These are phyloP conservation scores for Mycena belliarum DNA, from an alignment of 768 basidiomycete genomes.

Conservation along the genomic window DNA sequence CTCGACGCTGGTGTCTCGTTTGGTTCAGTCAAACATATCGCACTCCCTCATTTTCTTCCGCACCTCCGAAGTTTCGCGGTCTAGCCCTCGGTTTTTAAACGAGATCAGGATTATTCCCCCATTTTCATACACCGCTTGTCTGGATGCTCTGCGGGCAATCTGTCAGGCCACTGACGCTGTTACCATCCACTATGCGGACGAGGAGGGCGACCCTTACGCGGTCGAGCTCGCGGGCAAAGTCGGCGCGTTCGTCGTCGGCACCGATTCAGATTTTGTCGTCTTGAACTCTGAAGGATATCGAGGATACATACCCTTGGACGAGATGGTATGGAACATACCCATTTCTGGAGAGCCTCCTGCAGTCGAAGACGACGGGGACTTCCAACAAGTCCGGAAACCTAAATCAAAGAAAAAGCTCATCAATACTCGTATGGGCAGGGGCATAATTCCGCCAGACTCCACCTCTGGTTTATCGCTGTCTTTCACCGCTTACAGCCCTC, in stretches of 20 bases:
- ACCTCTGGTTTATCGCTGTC: slow-evolving; percentile 50
- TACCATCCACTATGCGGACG: slow-evolving; percentile 72
- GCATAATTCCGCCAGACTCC: slow-evolving; percentile 56
- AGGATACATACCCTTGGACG: slow-evolving; percentile 76
- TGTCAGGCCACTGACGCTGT: slow-evolving; percentile 37
- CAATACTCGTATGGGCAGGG: slow-evolving; percentile 31
- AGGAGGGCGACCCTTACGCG: slow-evolving; percentile 82
- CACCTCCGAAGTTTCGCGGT: slow-evolving; percentile 66
- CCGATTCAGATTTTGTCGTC: slow-evolving; percentile 83
- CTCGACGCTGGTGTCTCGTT: slow-evolving; percentile 60
- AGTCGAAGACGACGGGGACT: slow-evolving; percentile 42
- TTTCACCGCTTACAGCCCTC: slow-evolving; percentile 61
- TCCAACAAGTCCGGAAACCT: slow-evolving; percentile 55
- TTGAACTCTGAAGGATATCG: slow-evolving; percentile 73
- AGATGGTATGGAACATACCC: slow-evolving; percentile 65
- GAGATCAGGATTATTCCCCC: slow-evolving; percentile 80
- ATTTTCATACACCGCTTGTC: slow-evolving; percentile 56
- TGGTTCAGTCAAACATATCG: slow-evolving; percentile 58
- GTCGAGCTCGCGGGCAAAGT: slow-evolving; percentile 79
- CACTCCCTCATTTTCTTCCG: slow-evolving; percentile 77
- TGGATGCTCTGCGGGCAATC: slow-evolving; percentile 52
- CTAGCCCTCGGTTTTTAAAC: slow-evolving; percentile 64
- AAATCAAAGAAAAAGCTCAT: slow-evolving; percentile 50
- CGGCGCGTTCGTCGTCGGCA: slow-evolving; percentile 72
- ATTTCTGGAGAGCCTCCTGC: slow-evolving; percentile 24